Conservation (phyloP, 2,329 filamentous ascomycete genomes). For the Cercospora sp. region DNA sequence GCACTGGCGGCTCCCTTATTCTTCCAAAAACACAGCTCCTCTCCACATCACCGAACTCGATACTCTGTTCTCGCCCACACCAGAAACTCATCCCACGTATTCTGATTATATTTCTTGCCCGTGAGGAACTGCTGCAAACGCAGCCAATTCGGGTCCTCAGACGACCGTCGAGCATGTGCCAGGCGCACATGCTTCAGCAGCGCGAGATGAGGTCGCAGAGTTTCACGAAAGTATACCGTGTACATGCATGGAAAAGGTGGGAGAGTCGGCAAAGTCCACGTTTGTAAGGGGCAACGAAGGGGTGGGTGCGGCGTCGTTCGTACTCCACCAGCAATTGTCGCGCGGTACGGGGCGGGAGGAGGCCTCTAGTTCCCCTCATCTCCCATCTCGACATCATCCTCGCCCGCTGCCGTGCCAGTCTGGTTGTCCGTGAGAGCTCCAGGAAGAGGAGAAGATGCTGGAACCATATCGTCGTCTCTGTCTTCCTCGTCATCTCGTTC, state of each 20-base stretch:
- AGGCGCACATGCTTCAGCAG: neutral
- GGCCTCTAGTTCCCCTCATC: conserved; percentile 21
- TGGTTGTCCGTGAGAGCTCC: conserved; percentile 22
- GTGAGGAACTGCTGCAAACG: neutral
- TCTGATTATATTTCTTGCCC: neutral
- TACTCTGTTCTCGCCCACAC: neutral
- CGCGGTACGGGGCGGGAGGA: neutral
- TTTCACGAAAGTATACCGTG: neutral
- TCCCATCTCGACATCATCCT: conserved; percentile 28
- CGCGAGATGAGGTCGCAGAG: neutral
- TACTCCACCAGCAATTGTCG: neutral
- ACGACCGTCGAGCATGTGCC: neutral
- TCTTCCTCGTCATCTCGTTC: conserved; percentile 13
- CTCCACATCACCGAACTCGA: neutral
- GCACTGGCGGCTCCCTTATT: neutral
- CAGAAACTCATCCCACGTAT: neutral
- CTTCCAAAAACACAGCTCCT: neutral
- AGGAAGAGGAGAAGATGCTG: conserved; percentile 4
- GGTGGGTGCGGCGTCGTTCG: neutral
- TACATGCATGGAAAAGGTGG: neutral
- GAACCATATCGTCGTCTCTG: neutral
- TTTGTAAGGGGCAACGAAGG: neutral
- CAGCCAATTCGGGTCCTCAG: neutral
- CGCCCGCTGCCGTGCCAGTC: conserved; percentile 15
- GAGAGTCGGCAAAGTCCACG: neutral